Evolutionary conservation across 164 flowering plant species (phyloP).

Genomic region (Tetrastigma voinierianum): DNA sequence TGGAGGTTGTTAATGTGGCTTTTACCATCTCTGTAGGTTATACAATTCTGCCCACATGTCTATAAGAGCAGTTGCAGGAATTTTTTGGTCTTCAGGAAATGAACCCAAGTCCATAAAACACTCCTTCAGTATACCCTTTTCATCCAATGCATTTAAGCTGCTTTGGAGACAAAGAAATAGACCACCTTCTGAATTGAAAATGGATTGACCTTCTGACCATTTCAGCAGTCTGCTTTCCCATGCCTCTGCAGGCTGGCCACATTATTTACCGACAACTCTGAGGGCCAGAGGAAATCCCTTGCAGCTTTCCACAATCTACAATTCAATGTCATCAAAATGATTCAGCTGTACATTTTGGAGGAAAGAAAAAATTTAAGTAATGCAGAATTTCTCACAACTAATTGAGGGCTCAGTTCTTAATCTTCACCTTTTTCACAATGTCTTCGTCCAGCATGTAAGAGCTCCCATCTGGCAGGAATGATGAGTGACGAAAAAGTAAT

Average conservation of each 20-base stretch:
- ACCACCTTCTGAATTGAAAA: constrained; percentile 16
- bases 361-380: neutral
- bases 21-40: constrained; percentile 24
- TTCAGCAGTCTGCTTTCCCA: constrained; percentile 22
- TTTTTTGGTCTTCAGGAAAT: constrained; percentile 56
- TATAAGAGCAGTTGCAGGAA: constrained; percentile 43
- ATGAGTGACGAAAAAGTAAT: constrained; percentile 22
- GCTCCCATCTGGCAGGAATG: constrained; percentile 16
- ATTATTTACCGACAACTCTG: constrained; percentile 31
- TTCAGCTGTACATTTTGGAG: neutral
- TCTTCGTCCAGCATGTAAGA: constrained; percentile 14
- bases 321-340: neutral
- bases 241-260: constrained; percentile 14
- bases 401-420: neutral
- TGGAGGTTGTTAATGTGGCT: constrained; percentile 17
- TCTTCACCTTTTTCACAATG: too few species aligned
- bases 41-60: constrained; percentile 51
- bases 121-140: constrained; percentile 14
- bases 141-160: constrained; percentile 31
- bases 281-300: constrained; percentile 41
- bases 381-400: neutral
- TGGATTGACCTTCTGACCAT: constrained; percentile 20
- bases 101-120: constrained; percentile 51
- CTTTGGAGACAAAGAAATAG: constrained; percentile 28
- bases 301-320: constrained; percentile 39